These are phyloP conservation scores for Penicillium sclerotigenum DNA, from an alignment of 2,329 filamentous ascomycete genomes.

Conservation along the genomic window DNA sequence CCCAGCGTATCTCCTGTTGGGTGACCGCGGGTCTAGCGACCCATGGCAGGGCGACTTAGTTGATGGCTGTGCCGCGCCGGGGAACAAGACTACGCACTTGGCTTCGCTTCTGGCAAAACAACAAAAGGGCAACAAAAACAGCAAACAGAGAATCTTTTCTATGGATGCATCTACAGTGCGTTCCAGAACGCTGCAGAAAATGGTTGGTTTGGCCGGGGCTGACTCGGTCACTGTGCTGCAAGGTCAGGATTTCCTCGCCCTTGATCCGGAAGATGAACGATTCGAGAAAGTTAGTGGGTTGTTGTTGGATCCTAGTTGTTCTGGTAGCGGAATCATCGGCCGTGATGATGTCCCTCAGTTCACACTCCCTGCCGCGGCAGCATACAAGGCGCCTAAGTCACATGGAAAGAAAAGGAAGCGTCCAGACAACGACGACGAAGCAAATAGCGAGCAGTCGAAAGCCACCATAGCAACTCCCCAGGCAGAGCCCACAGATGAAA, in stretches of 20 bases:
- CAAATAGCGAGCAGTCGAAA: slow-evolving; percentile 8
- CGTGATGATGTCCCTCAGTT: slow-evolving; percentile 73
- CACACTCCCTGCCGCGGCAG: slow-evolving; percentile 52
- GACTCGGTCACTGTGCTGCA: slow-evolving; percentile 64
- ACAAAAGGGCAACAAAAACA: slow-evolving; percentile 21
- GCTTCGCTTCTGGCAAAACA: slow-evolving; percentile 63
- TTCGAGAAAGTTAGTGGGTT: slow-evolving; percentile 74
- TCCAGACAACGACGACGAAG: slow-evolving; percentile 18
- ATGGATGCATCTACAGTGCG: slow-evolving; percentile 49
- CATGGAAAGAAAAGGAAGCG: slow-evolving; percentile 46
- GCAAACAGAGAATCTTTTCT: slow-evolving; percentile 51
- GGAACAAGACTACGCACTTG: slow-evolving; percentile 95
- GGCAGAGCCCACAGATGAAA: slow-evolving; percentile 35
- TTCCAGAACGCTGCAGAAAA: slow-evolving; percentile 74
- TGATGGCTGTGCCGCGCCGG: slow-evolving; percentile 92
- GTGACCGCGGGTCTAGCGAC: slow-evolving; percentile 40
- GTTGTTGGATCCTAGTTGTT: slow-evolving; percentile 90
- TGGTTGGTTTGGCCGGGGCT: slow-evolving; percentile 76
- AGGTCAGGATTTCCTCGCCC: slow-evolving; percentile 76
- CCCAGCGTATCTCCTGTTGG: slow-evolving; percentile 79
- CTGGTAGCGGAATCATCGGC: slow-evolving; percentile 89
- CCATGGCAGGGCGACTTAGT: slow-evolving; percentile 64
- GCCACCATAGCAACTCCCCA: slow-evolving; percentile 2
- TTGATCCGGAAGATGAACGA: slow-evolving; percentile 61
- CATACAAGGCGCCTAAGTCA: slow-evolving; percentile 13